Conservation (phyloP, 176 grass and related monocot genomes). For the Phoenix roebelenii region DNA sequence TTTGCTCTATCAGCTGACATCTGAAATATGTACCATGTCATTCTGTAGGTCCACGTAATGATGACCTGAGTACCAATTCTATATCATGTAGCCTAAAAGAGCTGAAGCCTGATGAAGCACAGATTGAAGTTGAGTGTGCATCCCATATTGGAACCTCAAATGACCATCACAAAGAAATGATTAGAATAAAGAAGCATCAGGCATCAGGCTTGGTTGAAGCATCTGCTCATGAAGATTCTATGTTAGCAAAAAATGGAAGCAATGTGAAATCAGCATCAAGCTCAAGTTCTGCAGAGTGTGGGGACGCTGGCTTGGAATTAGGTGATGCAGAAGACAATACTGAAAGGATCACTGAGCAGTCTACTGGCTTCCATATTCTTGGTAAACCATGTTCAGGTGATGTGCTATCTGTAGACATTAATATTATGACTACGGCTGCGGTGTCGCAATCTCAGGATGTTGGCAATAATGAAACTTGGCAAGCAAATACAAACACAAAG, state of each 20-base stretch:
- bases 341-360: background rate
- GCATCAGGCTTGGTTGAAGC: conserved; percentile 20
- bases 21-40: background rate
- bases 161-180: conserved; percentile 10
- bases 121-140: conserved; percentile 24
- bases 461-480: conserved; percentile 15
- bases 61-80: background rate
- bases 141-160: conserved; percentile 7
- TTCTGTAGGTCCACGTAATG: conserved; percentile 27
- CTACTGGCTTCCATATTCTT: conserved; percentile 1
- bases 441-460: conserved; percentile 2
- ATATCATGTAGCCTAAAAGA: conserved; percentile 8
- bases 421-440: background rate
- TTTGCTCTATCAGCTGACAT: conserved; percentile 3
- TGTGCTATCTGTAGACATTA: conserved; percentile 8
- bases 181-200: conserved; percentile 28
- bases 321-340: background rate
- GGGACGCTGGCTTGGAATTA: conserved; percentile 3
- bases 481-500: conserved; percentile 19
- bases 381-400: conserved; percentile 1
- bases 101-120: conserved; percentile 21
- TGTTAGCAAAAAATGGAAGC: conserved; percentile 11
- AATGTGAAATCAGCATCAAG: conserved; percentile 3
- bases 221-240: conserved; percentile 12
- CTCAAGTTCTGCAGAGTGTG: background rate